Conservation (phyloP, 371 early-diverging fungal species). For the Mycotypha africana region DNA sequence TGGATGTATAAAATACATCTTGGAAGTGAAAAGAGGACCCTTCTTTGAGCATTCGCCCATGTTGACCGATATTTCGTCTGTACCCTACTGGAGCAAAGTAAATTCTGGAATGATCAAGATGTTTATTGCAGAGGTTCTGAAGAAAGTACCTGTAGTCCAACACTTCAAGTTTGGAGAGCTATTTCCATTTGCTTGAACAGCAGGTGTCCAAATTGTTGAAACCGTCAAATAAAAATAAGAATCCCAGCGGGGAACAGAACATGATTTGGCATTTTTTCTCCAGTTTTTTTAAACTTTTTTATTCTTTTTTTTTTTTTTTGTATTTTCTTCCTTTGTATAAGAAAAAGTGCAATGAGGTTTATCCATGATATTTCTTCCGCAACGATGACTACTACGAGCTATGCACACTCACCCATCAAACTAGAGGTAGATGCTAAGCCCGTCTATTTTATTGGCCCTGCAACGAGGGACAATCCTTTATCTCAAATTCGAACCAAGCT, state of each 20-base stretch:
- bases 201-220: too few species aligned
- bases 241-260: too few species aligned
- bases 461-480: constrained; percentile 33
- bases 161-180: constrained; percentile 90
- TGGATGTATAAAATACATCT: constrained; percentile 79
- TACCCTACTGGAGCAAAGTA: constrained; percentile 85
- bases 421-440: constrained; percentile 14
- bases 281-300: too few species aligned
- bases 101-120: constrained; percentile 95
- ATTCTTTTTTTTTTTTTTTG: too few species aligned
- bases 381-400: too few species aligned
- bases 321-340: too few species aligned
- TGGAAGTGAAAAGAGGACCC: constrained; percentile 63
- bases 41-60: constrained; percentile 89
- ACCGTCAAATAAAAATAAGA: not conserved
- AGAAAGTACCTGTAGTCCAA: constrained; percentile 96
- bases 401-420: not conserved
- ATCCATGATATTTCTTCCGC: too few species aligned
- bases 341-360: too few species aligned
- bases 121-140: constrained; percentile 94
- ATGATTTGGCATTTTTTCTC: too few species aligned
- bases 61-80: constrained; percentile 90
- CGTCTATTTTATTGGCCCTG: constrained; percentile 37
- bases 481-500: constrained; percentile 31
- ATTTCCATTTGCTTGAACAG: too few species aligned